These are phyloP conservation scores for Teratosphaeria destructans DNA, from an alignment of 2,329 filamentous ascomycete species.

Conservation along the genomic window DNA sequence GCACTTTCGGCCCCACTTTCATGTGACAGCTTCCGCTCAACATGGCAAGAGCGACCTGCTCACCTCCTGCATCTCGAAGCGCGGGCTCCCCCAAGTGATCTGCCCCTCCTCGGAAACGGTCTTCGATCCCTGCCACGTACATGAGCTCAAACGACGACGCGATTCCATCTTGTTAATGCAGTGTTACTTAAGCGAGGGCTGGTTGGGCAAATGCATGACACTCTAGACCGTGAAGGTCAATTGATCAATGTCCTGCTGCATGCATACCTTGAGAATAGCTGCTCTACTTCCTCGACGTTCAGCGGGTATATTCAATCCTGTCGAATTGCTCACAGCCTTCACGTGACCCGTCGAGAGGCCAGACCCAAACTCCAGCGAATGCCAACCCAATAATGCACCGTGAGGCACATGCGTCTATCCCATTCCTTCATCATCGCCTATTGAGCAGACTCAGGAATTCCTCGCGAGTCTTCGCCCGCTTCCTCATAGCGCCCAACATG, in stretches of 20 bases:
- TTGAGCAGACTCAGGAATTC: conserved; percentile 73
- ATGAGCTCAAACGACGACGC: too few relatives aligned
- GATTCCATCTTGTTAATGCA: neutral
- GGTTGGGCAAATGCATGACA: neutral
- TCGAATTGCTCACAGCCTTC: neutral
- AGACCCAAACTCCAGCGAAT: neutral
- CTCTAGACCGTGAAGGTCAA: neutral
- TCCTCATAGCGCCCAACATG: conserved; percentile 92
- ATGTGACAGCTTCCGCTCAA: neutral
- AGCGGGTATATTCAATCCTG: conserved; percentile 23
- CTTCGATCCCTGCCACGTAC: too few relatives aligned
- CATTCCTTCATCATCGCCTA: conserved; percentile 6
- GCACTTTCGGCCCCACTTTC: neutral
- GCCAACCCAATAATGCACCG: neutral
- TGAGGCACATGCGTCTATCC: conserved; percentile 1
- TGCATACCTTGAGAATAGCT: neutral
- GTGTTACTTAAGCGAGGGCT: neutral
- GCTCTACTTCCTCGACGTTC: conserved; percentile 23
- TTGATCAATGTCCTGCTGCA: neutral
- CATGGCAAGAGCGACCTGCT: neutral
- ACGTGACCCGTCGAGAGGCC: neutral
- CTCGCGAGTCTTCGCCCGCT: conserved; percentile 84
- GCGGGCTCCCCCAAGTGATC: neutral
- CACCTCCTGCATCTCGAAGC: neutral
- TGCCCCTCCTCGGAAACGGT: neutral